Base-by-base conservation (phyloP, 2,329 filamentous ascomycete genomes). In the Ophiognomonia clavigignenti-juglandacearum region DNA sequence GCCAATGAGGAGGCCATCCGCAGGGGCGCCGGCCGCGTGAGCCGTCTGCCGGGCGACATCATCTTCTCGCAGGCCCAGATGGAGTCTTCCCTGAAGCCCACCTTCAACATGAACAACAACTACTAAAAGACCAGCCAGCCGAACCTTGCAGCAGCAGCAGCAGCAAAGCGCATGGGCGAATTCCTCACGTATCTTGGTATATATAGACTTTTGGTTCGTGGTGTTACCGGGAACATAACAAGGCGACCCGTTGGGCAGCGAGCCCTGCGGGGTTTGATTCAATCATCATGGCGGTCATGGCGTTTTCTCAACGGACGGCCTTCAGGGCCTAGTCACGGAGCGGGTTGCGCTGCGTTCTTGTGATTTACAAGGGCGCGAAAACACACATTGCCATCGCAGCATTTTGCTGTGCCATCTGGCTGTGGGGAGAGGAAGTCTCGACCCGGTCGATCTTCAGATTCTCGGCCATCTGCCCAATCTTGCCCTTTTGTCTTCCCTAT, bases 21-120 rank as follows among this genome's bases (percentile, higher is more conserved):
- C 54, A 78, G 72, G 48, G 91, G 91, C 54, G 90, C 89, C 38
- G 92, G 95, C 59, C 86, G 91, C 53, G 81, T 96, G 54, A 93
- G 88, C 62, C 83, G 87, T 41, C 77, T 96, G 51, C 90, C 91
- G 0, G 83, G 82, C 48, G 88, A 91, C 56, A 79, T 84, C 36
- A 88, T 95, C 48, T 91, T 90, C 54, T 90, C 88, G 4, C 77
- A 75, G 59, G 79, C 85, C 27, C 80, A 88, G 47, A 66, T 92
- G 63, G 67, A 71, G 48, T 67, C 81, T 54, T 71, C 72, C 56
- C 69, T 84, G 52, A 83, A 82, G 67, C 80, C 80, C 36, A 66
- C 69, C 43, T 83, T 79, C 80, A 66, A 62, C 54, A 74, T 82
- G 68, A 32, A 44, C 32, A 35, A 35, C 42, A 44, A 38, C 42